These are phyloP conservation scores for Abortiporus biennis DNA, from an alignment of 1,284 basidiomycete genomes.

Conservation along the genomic window DNA sequence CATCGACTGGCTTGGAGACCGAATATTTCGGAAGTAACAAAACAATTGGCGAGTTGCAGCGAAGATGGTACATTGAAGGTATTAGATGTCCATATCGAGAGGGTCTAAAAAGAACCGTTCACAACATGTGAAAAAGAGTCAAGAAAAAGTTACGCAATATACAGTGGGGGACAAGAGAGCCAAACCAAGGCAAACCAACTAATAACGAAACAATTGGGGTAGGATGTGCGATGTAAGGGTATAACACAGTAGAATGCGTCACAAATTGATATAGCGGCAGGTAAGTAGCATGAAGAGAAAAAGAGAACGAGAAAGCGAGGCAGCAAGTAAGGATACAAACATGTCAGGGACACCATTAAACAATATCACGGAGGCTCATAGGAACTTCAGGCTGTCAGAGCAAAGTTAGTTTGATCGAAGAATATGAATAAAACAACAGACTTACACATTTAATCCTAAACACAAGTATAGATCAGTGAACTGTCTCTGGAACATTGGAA, in stretches of 20 bases:
- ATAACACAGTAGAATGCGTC: slow-evolving; percentile 48
- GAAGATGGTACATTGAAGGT: slow-evolving; percentile 80
- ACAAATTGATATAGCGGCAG: slow-evolving; percentile 39
- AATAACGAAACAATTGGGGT: slow-evolving; percentile 65
- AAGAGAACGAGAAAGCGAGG: slow-evolving; percentile 23
- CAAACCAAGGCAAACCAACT: slow-evolving; percentile 38
- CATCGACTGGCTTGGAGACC: slow-evolving; percentile 67
- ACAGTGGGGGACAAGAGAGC: slow-evolving; percentile 53
- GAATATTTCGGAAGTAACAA: slow-evolving; percentile 11
- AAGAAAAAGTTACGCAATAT: slow-evolving; percentile 54
- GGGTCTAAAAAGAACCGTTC: slow-evolving; percentile 24
- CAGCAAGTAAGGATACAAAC: slow-evolving; percentile 75
- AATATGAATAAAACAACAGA: slow-evolving; percentile 13
- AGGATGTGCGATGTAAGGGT: slow-evolving; percentile 58
- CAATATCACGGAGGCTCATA: slow-evolving; percentile 78
- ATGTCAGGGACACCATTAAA: slow-evolving; percentile 50
- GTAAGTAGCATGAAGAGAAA: slow-evolving; percentile 27
- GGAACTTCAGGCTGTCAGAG: slow-evolving; percentile 74
- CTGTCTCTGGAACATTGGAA: neutral
- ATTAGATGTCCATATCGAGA: slow-evolving; percentile 44
- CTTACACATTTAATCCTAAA: slow-evolving; percentile 83
- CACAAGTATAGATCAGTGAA: slow-evolving; percentile 11
- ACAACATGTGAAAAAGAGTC: slow-evolving; percentile 35
- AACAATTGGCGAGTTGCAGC: slow-evolving; percentile 51
- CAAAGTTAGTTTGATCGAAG: slow-evolving; percentile 8